phyloP scores from a whole-genome alignment of 192 early-diverging fungal species.

The Coemansia sp. region DNA sequence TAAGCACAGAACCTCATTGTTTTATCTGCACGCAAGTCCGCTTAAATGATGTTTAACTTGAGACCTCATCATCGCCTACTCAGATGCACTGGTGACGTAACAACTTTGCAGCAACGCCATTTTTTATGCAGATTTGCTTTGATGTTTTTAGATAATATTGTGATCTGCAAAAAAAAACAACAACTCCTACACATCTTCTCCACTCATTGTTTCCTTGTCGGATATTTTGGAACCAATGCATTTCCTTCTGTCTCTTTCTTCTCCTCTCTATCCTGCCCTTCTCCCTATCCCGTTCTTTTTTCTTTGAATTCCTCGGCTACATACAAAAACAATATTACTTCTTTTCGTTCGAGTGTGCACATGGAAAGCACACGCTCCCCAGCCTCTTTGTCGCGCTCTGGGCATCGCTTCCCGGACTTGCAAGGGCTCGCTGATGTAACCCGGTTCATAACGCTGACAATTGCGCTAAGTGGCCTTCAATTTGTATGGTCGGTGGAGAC shows the following conservation, averaged over 20 bases:
- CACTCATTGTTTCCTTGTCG: not conserved
- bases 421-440: slow-evolving; percentile 9
- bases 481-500: slow-evolving; percentile 57
- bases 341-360: not conserved
- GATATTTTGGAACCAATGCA: not conserved
- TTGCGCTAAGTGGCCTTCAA: slow-evolving; percentile 53
- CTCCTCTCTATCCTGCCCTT: not conserved
- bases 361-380: not conserved
- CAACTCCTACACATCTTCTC: too few relatives aligned
- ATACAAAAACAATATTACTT: not conserved
- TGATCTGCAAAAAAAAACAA: too few relatives aligned
- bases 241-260: not conserved
- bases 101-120: too few relatives aligned
- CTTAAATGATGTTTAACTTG: too few relatives aligned
- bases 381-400: not conserved
- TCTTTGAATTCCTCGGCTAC: not conserved
- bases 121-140: too few relatives aligned
- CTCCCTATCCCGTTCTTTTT: not conserved
- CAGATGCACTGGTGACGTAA: too few relatives aligned
- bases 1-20: too few relatives aligned
- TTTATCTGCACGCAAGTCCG: too few relatives aligned
- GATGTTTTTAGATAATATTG: too few relatives aligned
- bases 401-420: not conserved
- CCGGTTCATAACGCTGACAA: slow-evolving; percentile 45
- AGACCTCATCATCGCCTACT: too few relatives aligned